A percentile compares a stretch with the other conserved stretches of the same genome.
Evolutionary conservation across 2,329 filamentous ascomycete species (phyloP).

Genomic region (Chaetomiaceae sp.): DNA sequence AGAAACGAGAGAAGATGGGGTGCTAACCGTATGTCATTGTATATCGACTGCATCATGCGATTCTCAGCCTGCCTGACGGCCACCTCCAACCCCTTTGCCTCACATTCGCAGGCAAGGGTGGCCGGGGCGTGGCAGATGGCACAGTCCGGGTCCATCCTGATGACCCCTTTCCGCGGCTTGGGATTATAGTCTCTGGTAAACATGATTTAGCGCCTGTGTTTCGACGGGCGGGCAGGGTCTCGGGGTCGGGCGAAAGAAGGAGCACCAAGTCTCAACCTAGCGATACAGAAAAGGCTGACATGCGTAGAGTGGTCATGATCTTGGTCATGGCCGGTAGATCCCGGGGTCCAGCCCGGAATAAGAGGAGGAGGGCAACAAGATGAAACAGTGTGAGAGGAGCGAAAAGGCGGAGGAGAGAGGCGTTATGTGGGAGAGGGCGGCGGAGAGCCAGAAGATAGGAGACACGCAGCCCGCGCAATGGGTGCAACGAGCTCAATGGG

Average conservation of each 20-base stretch:
- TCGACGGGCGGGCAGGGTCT: constrained; percentile 13
- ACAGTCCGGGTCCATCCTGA: constrained; percentile 66
- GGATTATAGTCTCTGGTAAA: constrained; percentile 43
- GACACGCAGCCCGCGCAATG: constrained; percentile 17
- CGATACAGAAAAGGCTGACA: constrained; percentile 27
- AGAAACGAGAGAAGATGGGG: background rate
- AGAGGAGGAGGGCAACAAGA: constrained; percentile 12
- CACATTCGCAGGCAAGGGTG: constrained; percentile 56
- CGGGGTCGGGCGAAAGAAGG: constrained; percentile 16
- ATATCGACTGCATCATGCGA: constrained; percentile 58
- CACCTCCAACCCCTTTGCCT: constrained; percentile 59
- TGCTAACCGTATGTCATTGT: constrained; percentile 58
- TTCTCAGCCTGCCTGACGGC: constrained; percentile 60
- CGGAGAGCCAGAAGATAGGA: constrained; percentile 23
- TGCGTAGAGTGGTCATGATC: constrained; percentile 34
- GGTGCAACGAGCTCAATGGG: constrained; percentile 15
- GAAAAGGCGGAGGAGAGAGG: background rate
- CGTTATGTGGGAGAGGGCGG: constrained; percentile 18
- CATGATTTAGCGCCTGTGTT: constrained; percentile 38
- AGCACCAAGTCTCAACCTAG: constrained; percentile 25
- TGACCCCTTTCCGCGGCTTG: constrained; percentile 43
- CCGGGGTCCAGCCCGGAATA: constrained; percentile 26
- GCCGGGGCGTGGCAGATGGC: constrained; percentile 61
- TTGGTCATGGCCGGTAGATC: constrained; percentile 27
- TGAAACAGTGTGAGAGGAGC: constrained; percentile 18